phyloP scores from a whole-genome alignment of 2,329 filamentous ascomycete genomes.

The Akanthomyces uredinophilus region DNA sequence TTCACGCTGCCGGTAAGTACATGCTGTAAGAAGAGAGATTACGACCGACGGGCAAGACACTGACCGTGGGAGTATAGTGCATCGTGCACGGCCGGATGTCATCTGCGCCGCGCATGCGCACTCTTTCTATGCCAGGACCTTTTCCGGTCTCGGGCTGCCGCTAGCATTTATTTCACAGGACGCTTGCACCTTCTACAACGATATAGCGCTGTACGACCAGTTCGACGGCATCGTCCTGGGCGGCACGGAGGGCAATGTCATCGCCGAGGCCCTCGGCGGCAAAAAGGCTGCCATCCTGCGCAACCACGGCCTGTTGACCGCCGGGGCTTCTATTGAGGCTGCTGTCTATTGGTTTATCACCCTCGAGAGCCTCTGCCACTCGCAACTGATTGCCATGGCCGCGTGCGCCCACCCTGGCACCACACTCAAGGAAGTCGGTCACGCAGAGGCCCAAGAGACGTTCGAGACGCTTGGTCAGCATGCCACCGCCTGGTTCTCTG shows the following conservation, averaged over 20 bases:
- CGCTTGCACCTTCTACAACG: constrained; percentile 55
- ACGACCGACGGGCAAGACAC: background rate
- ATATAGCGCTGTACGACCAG: constrained; percentile 37
- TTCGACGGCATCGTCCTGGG: constrained; percentile 51
- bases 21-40: no score
- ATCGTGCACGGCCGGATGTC: constrained; percentile 49
- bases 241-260: constrained; percentile 44
- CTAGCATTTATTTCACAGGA: constrained; percentile 64
- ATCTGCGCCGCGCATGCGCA: constrained; percentile 51
- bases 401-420: constrained; percentile 58
- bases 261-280: constrained; percentile 41
- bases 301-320: constrained; percentile 51
- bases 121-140: constrained; percentile 49
- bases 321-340: constrained; percentile 44
- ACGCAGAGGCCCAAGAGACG: constrained; percentile 64
- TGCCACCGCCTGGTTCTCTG: constrained; percentile 63
- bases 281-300: constrained; percentile 49
- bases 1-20: constrained; percentile 25
- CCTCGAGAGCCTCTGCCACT: constrained; percentile 44
- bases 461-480: constrained; percentile 59
- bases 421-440: constrained; percentile 60
- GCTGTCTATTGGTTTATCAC: constrained; percentile 51
- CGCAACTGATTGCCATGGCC: constrained; percentile 50
- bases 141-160: constrained; percentile 55
- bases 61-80: constrained; percentile 31